These are phyloP conservation scores for Catunica adiposa DNA, from an alignment of 2,329 filamentous ascomycete genomes.

Conservation along the genomic window DNA sequence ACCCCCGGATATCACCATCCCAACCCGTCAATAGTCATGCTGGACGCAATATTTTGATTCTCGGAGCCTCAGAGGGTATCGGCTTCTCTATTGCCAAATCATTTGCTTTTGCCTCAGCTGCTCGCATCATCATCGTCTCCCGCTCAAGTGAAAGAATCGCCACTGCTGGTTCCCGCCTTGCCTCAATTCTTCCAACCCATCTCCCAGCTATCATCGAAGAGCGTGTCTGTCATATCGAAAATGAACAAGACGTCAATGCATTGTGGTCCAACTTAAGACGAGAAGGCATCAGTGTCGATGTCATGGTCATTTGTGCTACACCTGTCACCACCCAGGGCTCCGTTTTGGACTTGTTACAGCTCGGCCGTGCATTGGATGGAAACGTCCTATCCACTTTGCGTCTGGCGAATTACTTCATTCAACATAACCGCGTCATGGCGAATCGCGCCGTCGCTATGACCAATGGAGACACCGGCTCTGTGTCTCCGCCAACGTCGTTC, in stretches of 20 bases:
- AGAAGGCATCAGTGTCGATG: constrained; percentile 18
- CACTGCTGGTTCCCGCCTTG: constrained; percentile 17
- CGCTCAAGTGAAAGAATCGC: constrained; percentile 21
- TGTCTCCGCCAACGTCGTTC: neutral
- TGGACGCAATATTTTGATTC: constrained; percentile 44
- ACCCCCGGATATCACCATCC: constrained; percentile 23
- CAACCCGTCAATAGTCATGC: constrained; percentile 25
- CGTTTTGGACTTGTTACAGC: constrained; percentile 13
- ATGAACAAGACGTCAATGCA: constrained; percentile 15
- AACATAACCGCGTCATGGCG: constrained; percentile 5
- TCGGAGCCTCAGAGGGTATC: constrained; percentile 48
- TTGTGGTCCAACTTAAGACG: constrained; percentile 20
- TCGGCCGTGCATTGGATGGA: neutral
- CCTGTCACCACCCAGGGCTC: constrained; percentile 5
- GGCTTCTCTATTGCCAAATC: constrained; percentile 46
- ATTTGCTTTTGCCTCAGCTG: constrained; percentile 28
- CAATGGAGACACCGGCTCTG: neutral
- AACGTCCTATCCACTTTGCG: constrained; percentile 14
- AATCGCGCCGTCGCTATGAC: neutral
- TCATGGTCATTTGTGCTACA: constrained; percentile 20
- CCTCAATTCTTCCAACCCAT: neutral
- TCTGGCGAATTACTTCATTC: constrained; percentile 5
- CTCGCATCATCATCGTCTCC: constrained; percentile 24
- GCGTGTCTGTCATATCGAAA: constrained; percentile 18
- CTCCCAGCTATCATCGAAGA: constrained; percentile 15